These are phyloP conservation scores for Tuber calosporum DNA, from an alignment of 495 filamentous ascomycete species.

Conservation along the genomic window DNA sequence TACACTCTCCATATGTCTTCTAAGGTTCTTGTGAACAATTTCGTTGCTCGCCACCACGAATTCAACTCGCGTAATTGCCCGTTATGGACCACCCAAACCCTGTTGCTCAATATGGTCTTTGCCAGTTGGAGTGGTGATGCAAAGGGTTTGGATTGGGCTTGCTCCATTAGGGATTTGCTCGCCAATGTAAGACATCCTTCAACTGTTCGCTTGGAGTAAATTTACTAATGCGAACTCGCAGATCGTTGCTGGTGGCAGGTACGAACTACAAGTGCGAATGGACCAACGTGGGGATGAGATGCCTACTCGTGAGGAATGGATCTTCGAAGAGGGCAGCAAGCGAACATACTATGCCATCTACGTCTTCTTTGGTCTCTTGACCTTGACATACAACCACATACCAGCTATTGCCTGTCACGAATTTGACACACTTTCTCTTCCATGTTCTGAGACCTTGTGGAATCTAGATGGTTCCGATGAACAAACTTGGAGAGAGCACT, in stretches of 20 bases:
- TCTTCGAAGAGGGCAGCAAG: slow-evolving; percentile 91
- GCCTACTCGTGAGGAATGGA: slow-evolving; percentile 83
- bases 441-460: slow-evolving; percentile 92
- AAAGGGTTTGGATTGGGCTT: slow-evolving; percentile 96
- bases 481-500: slow-evolving; percentile 68
- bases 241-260: slow-evolving; percentile 96
- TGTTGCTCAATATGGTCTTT: slow-evolving; percentile 95
- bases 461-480: slow-evolving; percentile 76
- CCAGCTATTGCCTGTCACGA: slow-evolving; percentile 97
- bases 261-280: slow-evolving; percentile 85
- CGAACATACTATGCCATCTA: slow-evolving; percentile 99
- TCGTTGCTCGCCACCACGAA: slow-evolving; percentile 94
- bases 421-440: slow-evolving; percentile 85
- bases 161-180: slow-evolving; percentile 93
- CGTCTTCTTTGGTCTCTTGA: slow-evolving; percentile 96
- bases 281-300: slow-evolving; percentile 76
- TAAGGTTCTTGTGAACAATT: slow-evolving; percentile 92
- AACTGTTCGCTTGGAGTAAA: neutral
- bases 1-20: slow-evolving; percentile 96
- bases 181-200: slow-evolving; percentile 57
- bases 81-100: slow-evolving; percentile 94
- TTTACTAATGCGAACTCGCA: slow-evolving; percentile 36
- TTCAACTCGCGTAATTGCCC: slow-evolving; percentile 98
- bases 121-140: slow-evolving; percentile 98
- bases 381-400: slow-evolving; percentile 94